Evolutionary conservation across 176 grass and related monocot genomes (phyloP), one percentile per base, ranked within the genome.

Genomic region (Oryza rufipogon): DNA sequence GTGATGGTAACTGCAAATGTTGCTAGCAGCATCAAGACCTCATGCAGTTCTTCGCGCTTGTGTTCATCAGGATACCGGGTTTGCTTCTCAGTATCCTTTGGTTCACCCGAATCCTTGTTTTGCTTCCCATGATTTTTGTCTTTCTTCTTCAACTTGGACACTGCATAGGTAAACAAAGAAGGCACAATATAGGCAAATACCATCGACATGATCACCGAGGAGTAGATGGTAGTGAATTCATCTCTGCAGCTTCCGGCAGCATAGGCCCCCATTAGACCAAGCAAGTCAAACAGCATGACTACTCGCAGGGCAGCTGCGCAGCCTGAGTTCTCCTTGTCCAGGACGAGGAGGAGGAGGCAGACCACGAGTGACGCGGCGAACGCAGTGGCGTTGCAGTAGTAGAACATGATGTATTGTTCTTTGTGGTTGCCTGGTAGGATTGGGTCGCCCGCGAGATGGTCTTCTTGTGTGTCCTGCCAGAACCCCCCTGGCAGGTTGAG

Each of bases 351-450:
- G 61, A 92, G 71, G 46, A 92, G 79, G 72, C 69, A 68, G 1
- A 88, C 81, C 4, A 88, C 81, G 0, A 88, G 81, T 19, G 87
- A 88, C 0, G 87, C 81, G 1, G 81, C 81, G 25, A 88, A 92
- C 0, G 87, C 79, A 0, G 87, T 87, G 0, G 90, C 90, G 9
- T 92, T 92, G 80, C 80, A 89, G 77, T 92, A 92, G 81, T 80
- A 92, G 83, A 92, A 92, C 9, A 54, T 45, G 45, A 83, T 75
- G 78, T 92, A 92, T n/a, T 83, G 90, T 4, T 1, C 0, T 17
- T 32, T 20, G 56, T 70, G 74, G 32, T 13, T 66, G 36, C 23
- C 2, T 11, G 39, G 58, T 0, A 89, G 87, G 38, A 84, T 76
- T 17, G 83, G 83, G 34, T 71, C 81, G 17, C 90, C 86, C 0